Percentiles rank a stretch among this genome's conserved stretches.
Evolutionary conservation across 2,329 filamentous ascomycete genomes (phyloP).

Genomic region (Leptographium galeiforme): DNA sequence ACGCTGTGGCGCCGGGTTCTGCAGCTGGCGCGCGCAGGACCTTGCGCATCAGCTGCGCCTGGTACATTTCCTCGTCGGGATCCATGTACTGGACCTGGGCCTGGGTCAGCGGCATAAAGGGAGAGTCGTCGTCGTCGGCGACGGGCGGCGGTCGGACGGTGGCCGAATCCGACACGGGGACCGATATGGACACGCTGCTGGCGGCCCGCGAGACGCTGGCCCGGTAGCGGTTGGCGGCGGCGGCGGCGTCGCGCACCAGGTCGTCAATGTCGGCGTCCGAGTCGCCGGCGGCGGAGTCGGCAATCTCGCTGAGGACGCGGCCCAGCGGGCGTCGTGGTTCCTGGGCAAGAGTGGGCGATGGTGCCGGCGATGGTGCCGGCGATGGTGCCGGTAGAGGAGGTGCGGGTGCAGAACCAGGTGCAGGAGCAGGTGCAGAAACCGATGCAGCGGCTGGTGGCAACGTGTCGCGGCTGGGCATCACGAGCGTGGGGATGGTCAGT

Average conservation of each 20-base stretch:
- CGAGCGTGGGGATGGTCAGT: conserved; percentile 8
- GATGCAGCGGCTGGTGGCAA: background rate
- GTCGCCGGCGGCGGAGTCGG: conserved; percentile 25
- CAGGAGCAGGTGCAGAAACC: background rate
- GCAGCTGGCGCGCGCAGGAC: conserved; percentile 19
- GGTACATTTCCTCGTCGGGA: conserved; percentile 30
- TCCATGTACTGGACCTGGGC: conserved; percentile 43
- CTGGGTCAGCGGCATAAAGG: conserved; percentile 21
- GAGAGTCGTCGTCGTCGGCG: background rate
- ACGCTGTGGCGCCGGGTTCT: background rate
- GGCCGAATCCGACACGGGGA: conserved; percentile 11
- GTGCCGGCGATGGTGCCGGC: background rate
- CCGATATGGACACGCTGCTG: background rate
- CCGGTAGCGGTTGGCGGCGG: background rate
- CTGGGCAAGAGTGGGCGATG: background rate
- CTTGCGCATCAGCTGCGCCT: conserved; percentile 29
- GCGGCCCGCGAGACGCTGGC: conserved; percentile 2
- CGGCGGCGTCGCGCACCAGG: conserved; percentile 7
- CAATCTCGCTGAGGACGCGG: conserved; percentile 24
- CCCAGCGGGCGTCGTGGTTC: conserved; percentile 15
- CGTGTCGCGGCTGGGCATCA: conserved; percentile 4
- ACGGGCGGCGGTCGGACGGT: background rate
- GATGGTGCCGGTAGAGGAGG: background rate
- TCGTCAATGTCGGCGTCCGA: conserved; percentile 11
- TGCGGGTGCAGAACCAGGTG: too few species aligned